phyloP scores from a whole-genome alignment of 192 early-diverging fungal species.

The Pilaira anomala region DNA sequence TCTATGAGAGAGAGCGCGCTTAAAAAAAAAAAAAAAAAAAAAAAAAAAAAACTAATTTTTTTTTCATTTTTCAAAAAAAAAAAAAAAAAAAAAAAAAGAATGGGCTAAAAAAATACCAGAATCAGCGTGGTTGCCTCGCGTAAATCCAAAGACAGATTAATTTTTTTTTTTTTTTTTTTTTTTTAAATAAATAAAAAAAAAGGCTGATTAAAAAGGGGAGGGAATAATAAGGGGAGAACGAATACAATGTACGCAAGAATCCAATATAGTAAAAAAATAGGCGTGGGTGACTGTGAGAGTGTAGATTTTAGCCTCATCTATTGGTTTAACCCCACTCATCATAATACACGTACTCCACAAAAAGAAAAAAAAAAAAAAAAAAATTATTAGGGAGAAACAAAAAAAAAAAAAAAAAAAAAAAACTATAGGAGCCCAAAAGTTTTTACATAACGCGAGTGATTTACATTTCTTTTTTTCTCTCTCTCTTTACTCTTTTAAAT shows the following conservation, averaged over 20 bases:
- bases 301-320: background rate
- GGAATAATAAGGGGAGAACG: background rate
- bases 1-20: background rate
- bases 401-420: background rate
- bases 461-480: background rate
- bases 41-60: background rate
- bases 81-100: background rate
- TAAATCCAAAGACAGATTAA: background rate
- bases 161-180: background rate
- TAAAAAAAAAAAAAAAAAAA: background rate
- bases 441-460: background rate
- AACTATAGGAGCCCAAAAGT: too few relatives aligned
- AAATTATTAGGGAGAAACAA: background rate
- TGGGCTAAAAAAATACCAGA: slow-evolving; percentile 12
- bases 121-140: slow-evolving; percentile 14
- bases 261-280: background rate
- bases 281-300: background rate
- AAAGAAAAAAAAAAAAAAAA: background rate
- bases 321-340: background rate
- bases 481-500: background rate
- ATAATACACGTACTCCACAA: slow-evolving; percentile 10
- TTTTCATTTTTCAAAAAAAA: background rate
- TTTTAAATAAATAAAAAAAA: background rate
- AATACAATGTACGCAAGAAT: background rate
- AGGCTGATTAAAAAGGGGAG: background rate